Evolutionary conservation across 2,329 filamentous ascomycete species (phyloP).

Genomic region (Aureobasidium musti): DNA sequence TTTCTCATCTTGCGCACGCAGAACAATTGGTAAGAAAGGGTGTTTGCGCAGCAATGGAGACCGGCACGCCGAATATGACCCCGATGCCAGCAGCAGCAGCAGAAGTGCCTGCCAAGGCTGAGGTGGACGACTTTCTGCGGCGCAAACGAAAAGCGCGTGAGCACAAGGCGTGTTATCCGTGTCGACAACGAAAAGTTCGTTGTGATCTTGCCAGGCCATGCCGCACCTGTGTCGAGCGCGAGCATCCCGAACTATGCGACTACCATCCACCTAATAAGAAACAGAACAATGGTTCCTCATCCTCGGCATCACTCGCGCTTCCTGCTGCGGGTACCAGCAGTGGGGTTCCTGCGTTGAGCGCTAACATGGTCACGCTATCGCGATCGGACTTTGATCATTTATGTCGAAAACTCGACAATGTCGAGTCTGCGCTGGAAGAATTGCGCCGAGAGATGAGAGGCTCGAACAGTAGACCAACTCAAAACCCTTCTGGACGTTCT

Average conservation of each 20-base stretch:
- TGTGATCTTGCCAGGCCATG: constrained; percentile 53
- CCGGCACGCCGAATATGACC: constrained; percentile 18
- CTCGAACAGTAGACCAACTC: constrained; percentile 25
- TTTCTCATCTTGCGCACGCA: constrained; percentile 9
- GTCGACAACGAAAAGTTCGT: constrained; percentile 49
- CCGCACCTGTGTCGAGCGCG: constrained; percentile 54
- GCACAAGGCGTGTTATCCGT: constrained; percentile 57
- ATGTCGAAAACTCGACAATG: constrained; percentile 51
- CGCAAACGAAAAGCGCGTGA: constrained; percentile 55
- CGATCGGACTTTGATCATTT: constrained; percentile 52
- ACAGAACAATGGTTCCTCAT: constrained; percentile 34
- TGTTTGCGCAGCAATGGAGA: constrained; percentile 28
- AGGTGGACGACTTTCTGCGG: constrained; percentile 54
- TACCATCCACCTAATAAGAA: constrained; percentile 45
- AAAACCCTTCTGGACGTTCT: constrained; percentile 31
- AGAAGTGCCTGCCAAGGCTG: constrained; percentile 44
- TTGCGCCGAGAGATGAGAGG: constrained; percentile 41
- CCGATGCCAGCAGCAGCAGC: constrained; percentile 27
- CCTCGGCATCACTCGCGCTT: constrained; percentile 8
- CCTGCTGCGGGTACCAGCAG: constrained; percentile 12
- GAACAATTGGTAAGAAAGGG: neutral
- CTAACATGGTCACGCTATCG: constrained; percentile 38
- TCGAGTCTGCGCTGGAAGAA: constrained; percentile 51
- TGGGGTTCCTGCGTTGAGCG: constrained; percentile 20
- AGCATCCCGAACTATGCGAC: constrained; percentile 54